A percentile compares a stretch with the other conserved stretches of the same genome.
Evolutionary conservation across 257 asterid genomes (phyloP).

Genomic region (Capsicum rhomboideum): DNA sequence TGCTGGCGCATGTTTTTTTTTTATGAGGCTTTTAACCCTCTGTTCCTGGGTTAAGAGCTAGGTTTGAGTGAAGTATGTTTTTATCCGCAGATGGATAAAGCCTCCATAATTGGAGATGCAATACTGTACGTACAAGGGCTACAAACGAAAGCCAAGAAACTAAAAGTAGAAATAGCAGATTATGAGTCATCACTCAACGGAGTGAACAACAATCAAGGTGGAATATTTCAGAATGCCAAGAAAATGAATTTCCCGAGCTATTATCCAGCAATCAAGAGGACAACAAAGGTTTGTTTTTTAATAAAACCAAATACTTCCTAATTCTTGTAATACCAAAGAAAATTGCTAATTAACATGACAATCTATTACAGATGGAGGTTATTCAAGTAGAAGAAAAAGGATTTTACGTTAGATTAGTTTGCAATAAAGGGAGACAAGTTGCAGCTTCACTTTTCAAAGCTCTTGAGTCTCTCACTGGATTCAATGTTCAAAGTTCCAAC

Average conservation of each 20-base stretch:
- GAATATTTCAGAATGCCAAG: slow-evolving; percentile 7
- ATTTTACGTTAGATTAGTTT: slow-evolving; percentile 40
- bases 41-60: not conserved
- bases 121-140: slow-evolving; percentile 52
- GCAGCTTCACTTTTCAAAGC: slow-evolving; percentile 45
- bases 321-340: not conserved
- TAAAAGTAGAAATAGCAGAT: slow-evolving; percentile 42
- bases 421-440: slow-evolving; percentile 45
- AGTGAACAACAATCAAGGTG: slow-evolving; percentile 10
- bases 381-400: slow-evolving; percentile 47
- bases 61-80: not conserved
- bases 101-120: slow-evolving; percentile 78
- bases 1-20: not conserved
- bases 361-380: slow-evolving; percentile 50
- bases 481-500: slow-evolving; percentile 43
- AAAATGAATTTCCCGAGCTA: slow-evolving; percentile 1
- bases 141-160: slow-evolving; percentile 51
- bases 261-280: slow-evolving; percentile 36
- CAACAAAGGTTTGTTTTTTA: slow-evolving; percentile 50
- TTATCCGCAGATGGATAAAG: slow-evolving; percentile 63
- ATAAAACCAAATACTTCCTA: not conserved
- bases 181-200: slow-evolving; percentile 28
- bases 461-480: slow-evolving; percentile 44
- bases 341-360: not conserved
- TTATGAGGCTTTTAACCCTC: too few relatives aligned